A percentile compares a stretch with the other conserved stretches of the same genome.
phyloP scores from a whole-genome alignment of 2,329 filamentous ascomycete genomes.

The Arthroderma sp. region DNA sequence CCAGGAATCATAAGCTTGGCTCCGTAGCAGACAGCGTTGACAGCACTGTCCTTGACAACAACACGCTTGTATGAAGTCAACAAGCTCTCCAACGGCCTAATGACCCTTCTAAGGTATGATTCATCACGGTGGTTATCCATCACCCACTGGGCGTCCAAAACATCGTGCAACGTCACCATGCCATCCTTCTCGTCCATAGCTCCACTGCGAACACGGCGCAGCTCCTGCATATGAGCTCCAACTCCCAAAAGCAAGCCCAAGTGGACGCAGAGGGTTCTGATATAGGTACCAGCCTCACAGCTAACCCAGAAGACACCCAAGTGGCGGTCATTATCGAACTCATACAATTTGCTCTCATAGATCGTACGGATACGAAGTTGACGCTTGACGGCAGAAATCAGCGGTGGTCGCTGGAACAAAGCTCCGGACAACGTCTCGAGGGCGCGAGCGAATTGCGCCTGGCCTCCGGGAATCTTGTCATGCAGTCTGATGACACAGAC shows the following conservation, averaged over 20 bases:
- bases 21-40: slow-evolving; percentile 97
- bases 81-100: slow-evolving; percentile 83
- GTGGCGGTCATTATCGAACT: slow-evolving; percentile 97
- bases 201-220: slow-evolving; percentile 82
- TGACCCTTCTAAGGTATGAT: slow-evolving; percentile 79
- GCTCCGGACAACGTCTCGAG: slow-evolving; percentile 94
- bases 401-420: slow-evolving; percentile 87
- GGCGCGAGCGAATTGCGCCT: slow-evolving; percentile 83
- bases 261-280: slow-evolving; percentile 95
- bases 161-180: slow-evolving; percentile 87
- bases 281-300: slow-evolving; percentile 97
- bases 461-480: slow-evolving; percentile 85
- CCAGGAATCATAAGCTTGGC: slow-evolving; percentile 98
- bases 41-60: slow-evolving; percentile 91
- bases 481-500: slow-evolving; percentile 91
- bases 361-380: slow-evolving; percentile 97
- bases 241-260: slow-evolving; percentile 66
- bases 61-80: slow-evolving; percentile 90
- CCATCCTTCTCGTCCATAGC: slow-evolving; percentile 86
- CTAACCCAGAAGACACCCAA: slow-evolving; percentile 98
- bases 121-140: slow-evolving; percentile 95
- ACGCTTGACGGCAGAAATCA: slow-evolving; percentile 98
- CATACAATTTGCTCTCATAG: slow-evolving; percentile 87
- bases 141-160: slow-evolving; percentile 90
- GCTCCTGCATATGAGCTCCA: slow-evolving; percentile 96